Evolutionary conservation across 2,329 filamentous ascomycete species (phyloP), one percentile per base, ranked within the genome.

Genomic region (Neonectria coccinea): DNA sequence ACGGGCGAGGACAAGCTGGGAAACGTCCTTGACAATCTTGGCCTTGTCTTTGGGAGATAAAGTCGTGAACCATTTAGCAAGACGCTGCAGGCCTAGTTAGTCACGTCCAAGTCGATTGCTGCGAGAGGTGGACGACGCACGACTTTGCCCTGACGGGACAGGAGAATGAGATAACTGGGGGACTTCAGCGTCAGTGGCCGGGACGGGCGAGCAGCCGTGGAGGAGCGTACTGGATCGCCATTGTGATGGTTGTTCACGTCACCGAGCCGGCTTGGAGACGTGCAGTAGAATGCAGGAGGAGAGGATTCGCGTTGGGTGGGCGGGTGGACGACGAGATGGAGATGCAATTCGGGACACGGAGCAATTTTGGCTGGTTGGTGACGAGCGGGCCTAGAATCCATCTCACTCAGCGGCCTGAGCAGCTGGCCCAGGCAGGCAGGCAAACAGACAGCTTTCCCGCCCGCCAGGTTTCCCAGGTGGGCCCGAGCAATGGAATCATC

Each of bases 11-110:
- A 99, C 96, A 54, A 98, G 92, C 82, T 98, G 96, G 66, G 96
- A 94, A 76, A 99, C 96, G 86, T 99, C 96, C 83, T 99, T 99
- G 87, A 99, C 95, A 79, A 99, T 98, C 87, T 99, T 99, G 82
- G 95, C 96, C 85, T 99, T 99, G 78, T 99, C 96, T 82, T 92
- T 97, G 69, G 96, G 96, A 39, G 95, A 97, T 68, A 99, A 88
- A 16, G 96, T 99, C 59, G 94, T 97, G 83, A 99, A 99, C 96
- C 96, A 99, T 85, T 99, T 99, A 73, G 96, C 96, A 61, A 99
- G 91, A 78, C 96, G 94, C 96, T 99, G 82, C 61, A 69, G 64
- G 70, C 52, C 50, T 12, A 44, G 55, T 76, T 27, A 75, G 73
- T 62, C 41, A 52, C 48, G 55, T 18, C 47, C 42, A 53, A 56